Evolutionary conservation across 306 rosid genomes (phyloP), one percentile per base, ranked within the genome.

Genomic region (Cucurbita moschata): DNA sequence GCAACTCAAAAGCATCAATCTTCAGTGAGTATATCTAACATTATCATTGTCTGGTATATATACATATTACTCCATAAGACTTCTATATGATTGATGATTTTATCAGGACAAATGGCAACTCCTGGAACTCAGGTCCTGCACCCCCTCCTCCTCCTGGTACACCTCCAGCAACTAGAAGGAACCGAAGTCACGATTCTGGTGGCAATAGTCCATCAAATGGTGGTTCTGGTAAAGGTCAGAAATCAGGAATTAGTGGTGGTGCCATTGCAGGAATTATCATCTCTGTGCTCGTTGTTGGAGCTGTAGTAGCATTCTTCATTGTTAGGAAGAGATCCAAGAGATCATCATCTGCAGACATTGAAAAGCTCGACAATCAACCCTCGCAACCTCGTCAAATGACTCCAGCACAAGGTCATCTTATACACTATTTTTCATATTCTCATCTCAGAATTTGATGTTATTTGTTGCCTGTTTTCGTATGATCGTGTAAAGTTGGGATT

Each of bases 91-190:
- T 11, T 44, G 51, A 62, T 14, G 13, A 60, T 47, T 74, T 58
- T 78, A 63, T 78, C 91, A 91, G 97, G 79, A 83, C 44, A 78
- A 80, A 79, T 46, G 97, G 97, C 30, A 94, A 94, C 80, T 8
- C 75, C 1, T 94, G 90, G 92, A 94, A 46, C 79, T 84, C 99
- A 8, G 96, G 96, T 35, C 87, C 97, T 79, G 97, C 99, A 55
- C 99, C 99, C 46, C 99, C 99, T 65, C 99, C 97, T 53, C 99
- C 99, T 62, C 99, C 99, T 51, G 99, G 99, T 47, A 87, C 97
- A 16, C 97, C 97, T 56, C 97, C 95, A 58, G 67, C 81, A 54
- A 65, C 73, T 56, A 78, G 75, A 79, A 56, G 68, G 60, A 62
- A 18, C 46, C 85, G 78, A 60, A 79, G 59, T 78, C 94, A 67